Evolutionary conservation across 2,329 filamentous ascomycete species (phyloP), one percentile per base, ranked within the genome.

Genomic region (Colletotrichum sp.): DNA sequence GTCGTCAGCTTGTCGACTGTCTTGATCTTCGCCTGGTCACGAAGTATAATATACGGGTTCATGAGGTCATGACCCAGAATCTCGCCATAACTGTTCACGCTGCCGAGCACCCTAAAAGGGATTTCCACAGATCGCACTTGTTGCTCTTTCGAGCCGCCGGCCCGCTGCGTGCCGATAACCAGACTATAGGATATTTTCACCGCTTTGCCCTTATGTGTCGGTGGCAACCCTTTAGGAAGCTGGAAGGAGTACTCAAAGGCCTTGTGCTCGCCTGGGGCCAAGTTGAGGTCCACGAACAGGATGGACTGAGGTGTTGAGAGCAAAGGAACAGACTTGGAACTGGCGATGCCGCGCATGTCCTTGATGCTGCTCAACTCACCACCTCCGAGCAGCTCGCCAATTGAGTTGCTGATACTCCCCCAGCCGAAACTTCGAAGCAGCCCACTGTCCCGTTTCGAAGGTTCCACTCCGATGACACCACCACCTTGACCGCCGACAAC

Each of bases 231-330:
- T 81, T 93, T 93, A 1, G 97, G 97, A 70, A 99, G 87, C 60
- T 91, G 93, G 83, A 98, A 98, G 2, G 92, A 91, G 83, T 98
- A 99, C 66, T 94, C 95, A 81, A 94, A 99, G 64, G 93, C 94
- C 80, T 92, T 93, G 84, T 95, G 98, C 85, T 99, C 96, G 2
- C 96, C 97, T 0, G 97, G 96, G 8, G 91, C 93, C 26, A 99
- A 90, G 80, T 94, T 93, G 72, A 99, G 88, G 84, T 99, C 96
- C 69, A 99, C 97, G 83, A 99, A 99, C 15, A 99, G 87, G 77
- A 99, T 95, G 3, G 96, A 98, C 85, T 99, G 97, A 2, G 96
- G 96, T 7, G 96, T 99, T 18, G 95, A 97, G n/a, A 99, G 89
- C 63, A 99, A 88, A 0, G 97, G 97, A 59, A 99, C 93, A 4